Base-by-base conservation (phyloP, 192 early-diverging fungal genomes). In the Coemansia guatemalensis region DNA sequence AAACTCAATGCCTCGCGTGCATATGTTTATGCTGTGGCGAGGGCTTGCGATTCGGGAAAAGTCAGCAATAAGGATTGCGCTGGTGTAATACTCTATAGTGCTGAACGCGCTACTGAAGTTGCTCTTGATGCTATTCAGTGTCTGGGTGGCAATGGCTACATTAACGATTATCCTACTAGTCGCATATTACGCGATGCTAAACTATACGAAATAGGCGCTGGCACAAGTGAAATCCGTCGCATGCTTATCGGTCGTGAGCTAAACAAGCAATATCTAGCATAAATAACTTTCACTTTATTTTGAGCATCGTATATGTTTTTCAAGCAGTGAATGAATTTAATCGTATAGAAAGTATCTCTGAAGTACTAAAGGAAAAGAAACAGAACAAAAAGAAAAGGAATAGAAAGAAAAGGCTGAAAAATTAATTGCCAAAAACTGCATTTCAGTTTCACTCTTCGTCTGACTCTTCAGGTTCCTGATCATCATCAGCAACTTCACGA, bases 151-250 rank as follows among this genome's bases (percentile, higher is more conserved):
- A 95, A 95, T 80, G 95, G 95, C 3, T 97, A 93, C 68, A 94
- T 93, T 55, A 95, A 95, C 68, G 95, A 97, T 32, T 95, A 85
- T 78, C 88, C 89, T 51, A 88, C 91, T 4, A 93, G 94, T 25
- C 87, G 95, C 20, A 83, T 97, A 58, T 71, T 97, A 50, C 85
- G 95, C 30, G 95, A 97, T 68, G 93, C 92, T 18, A 95, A 95
- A 82, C 83, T 97, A 20, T 97, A 97, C 69, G 95, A 97, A 78
- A 97, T 97, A 78, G 95, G 95, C 51, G 95, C 95, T 18, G 95
- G 95, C 27, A 97, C 95, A 23, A 92, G 89, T 66, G 95, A 97
- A 83, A 94, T 94, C 73, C 85, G 93, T 52, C 83, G 93, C 7
- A 92, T 95, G 91, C 79, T 97, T 59, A 97, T 95, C 74, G 95